Conservation (phyloP, 768 basidiomycete species). For the Auricularia sp. region DNA sequence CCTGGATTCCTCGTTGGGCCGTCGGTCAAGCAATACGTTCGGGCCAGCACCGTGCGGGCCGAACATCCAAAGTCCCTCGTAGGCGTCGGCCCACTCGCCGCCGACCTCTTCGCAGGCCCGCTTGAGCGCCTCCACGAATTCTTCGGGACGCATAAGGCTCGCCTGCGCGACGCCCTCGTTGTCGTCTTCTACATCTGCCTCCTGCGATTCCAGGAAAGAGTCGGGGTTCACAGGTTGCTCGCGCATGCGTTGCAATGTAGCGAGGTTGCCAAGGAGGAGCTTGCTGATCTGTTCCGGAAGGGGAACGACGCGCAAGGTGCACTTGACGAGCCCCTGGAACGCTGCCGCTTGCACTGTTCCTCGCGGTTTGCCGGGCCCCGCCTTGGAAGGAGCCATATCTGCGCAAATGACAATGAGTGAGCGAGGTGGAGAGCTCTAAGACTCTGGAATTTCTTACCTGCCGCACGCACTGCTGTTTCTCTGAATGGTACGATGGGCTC, state of each 20-base stretch:
- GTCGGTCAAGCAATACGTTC: constrained; percentile 73
- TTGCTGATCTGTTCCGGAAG: constrained; percentile 60
- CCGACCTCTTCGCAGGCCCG: constrained; percentile 56
- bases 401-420: constrained; percentile 1
- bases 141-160: constrained; percentile 48
- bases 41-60: constrained; percentile 82
- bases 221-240: constrained; percentile 34
- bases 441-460: constrained; percentile 35
- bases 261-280: constrained; percentile 69
- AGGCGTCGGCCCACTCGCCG: constrained; percentile 66
- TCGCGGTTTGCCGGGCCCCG: constrained; percentile 45
- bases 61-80: constrained; percentile 77
- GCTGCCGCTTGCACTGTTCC: constrained; percentile 70
- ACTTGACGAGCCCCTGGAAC: constrained; percentile 58
- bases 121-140: constrained; percentile 71
- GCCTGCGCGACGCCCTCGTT: constrained; percentile 54
- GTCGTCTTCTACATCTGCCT: constrained; percentile 34
- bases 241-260: constrained; percentile 38
- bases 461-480: constrained; percentile 78
- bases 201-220: constrained; percentile 24
- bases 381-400: constrained; percentile 88
- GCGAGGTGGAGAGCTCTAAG: not conserved
- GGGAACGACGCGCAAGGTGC: constrained; percentile 74
- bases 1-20: constrained; percentile 31
- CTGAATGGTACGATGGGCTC: constrained; percentile 96